Conservation (phyloP, 345 rosid species). For the Odontarrhena argentea region DNA sequence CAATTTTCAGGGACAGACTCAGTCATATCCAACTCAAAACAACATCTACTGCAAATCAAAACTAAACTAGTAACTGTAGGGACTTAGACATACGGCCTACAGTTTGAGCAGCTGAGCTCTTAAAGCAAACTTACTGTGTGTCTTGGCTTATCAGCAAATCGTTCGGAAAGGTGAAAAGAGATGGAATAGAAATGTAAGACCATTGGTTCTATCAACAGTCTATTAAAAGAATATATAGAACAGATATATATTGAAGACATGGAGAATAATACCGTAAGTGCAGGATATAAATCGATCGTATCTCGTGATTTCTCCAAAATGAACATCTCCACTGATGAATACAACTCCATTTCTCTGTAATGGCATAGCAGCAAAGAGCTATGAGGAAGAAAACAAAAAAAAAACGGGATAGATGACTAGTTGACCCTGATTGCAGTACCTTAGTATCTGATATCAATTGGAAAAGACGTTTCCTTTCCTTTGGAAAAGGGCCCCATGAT, state of each 20-base stretch:
- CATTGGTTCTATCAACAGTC: not conserved
- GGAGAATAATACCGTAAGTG: constrained; percentile 60
- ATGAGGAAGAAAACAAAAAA: not conserved
- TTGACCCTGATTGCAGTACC: constrained; percentile 40
- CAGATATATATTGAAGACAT: constrained; percentile 5
- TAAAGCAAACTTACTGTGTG: not conserved
- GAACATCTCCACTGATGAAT: constrained; percentile 91
- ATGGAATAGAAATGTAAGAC: constrained; percentile 5
- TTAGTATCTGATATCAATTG: constrained; percentile 62
- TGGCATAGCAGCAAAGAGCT: constrained; percentile 2
- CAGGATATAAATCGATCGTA: constrained; percentile 94
- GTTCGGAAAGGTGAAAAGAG: not conserved
- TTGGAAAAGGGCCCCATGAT: constrained; percentile 87
- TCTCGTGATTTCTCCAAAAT: constrained; percentile 87
- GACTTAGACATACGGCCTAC: not conserved
- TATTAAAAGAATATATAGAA: not conserved
- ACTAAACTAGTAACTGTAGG: not conserved
- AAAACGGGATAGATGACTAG: not conserved
- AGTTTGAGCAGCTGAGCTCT: not conserved
- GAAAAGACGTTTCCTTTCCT: constrained; percentile 71
- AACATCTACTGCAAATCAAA: not conserved
- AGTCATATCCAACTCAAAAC: not conserved
- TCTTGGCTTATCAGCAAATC: not conserved
- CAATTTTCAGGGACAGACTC: not conserved
- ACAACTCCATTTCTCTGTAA: constrained; percentile 75